These are phyloP conservation scores for Hanseniaspora gamundiae DNA, from an alignment of 1,139 yeast genomes.

Conservation along the genomic window DNA sequence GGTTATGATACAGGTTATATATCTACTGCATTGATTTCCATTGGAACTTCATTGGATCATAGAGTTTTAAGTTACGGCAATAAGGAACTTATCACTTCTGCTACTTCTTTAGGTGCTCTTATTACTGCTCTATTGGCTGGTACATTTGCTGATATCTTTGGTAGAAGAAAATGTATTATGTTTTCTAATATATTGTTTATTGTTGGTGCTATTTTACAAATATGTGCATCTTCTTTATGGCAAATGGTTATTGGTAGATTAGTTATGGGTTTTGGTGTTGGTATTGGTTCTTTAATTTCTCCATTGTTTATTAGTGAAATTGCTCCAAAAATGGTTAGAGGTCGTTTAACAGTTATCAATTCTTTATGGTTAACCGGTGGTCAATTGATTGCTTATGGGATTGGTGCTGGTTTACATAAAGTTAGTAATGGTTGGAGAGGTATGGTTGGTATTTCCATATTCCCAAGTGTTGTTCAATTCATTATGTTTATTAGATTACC, in stretches of 20 bases:
- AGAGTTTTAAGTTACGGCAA: slow-evolving; percentile 53
- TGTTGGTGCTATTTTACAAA: slow-evolving; percentile 73
- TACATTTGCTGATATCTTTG: slow-evolving; percentile 62
- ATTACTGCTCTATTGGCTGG: slow-evolving; percentile 73
- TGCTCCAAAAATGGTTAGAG: slow-evolving; percentile 86
- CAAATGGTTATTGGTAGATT: slow-evolving; percentile 86
- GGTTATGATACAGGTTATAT: slow-evolving; percentile 96
- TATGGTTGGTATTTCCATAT: slow-evolving; percentile 76
- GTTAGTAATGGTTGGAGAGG: slow-evolving; percentile 86
- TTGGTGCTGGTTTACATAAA: slow-evolving; percentile 76
- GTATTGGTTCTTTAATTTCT: slow-evolving; percentile 81
- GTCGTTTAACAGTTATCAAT: slow-evolving; percentile 55
- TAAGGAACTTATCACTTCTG: slow-evolving; percentile 85
- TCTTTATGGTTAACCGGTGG: slow-evolving; percentile 59
- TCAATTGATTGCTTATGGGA: slow-evolving; percentile 80
- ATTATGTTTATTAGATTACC: slow-evolving; percentile 74
- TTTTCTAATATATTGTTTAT: slow-evolving; percentile 70
- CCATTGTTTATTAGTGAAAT: slow-evolving; percentile 85
- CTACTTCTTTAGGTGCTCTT: slow-evolving; percentile 87
- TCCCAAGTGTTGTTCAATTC: slow-evolving; percentile 76
- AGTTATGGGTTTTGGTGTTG: slow-evolving; percentile 92
- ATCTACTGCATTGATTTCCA: slow-evolving; percentile 78
- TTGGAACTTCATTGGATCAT: slow-evolving; percentile 60
- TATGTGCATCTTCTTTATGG: slow-evolving; percentile 73
- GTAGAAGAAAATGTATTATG: slow-evolving; percentile 71